phyloP scores from a whole-genome alignment of 257 asterid genomes.

The Thymus quinquecostatus region DNA sequence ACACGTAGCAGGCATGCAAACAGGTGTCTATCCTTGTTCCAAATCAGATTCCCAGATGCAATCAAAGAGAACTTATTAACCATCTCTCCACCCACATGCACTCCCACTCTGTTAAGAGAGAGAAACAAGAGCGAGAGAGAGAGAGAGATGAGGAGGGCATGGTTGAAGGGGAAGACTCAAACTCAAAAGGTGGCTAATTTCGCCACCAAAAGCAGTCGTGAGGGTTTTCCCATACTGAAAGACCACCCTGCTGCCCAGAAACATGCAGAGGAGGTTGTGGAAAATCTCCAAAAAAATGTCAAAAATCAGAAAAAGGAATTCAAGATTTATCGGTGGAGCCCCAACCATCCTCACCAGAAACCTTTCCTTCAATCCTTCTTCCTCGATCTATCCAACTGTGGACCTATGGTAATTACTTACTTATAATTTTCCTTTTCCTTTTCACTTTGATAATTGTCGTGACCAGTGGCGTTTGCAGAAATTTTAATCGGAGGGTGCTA shows the following conservation, averaged over 20 bases:
- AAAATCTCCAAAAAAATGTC: slow-evolving; percentile 24
- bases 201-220: slow-evolving; percentile 12
- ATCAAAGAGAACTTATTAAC: no score
- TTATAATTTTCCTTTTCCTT: not conserved
- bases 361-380: slow-evolving; percentile 70
- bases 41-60: no score
- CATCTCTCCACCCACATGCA: no score
- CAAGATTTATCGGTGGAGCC: slow-evolving; percentile 78
- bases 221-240: slow-evolving; percentile 49
- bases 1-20: no score
- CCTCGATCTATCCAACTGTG: slow-evolving; percentile 62
- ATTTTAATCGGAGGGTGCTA: no score
- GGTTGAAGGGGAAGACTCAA: slow-evolving; percentile 38
- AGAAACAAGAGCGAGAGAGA: not conserved
- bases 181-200: slow-evolving; percentile 34
- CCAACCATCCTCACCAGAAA: slow-evolving; percentile 49
- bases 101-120: no score
- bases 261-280: slow-evolving; percentile 55
- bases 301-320: slow-evolving; percentile 50
- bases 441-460: no score
- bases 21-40: no score
- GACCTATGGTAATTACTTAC: slow-evolving; percentile 58
- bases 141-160: slow-evolving; percentile 39
- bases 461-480: no score
- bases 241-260: slow-evolving; percentile 59